phyloP scores from a whole-genome alignment of 2,329 filamentous ascomycete genomes.

The Sclerotinia borealis region DNA sequence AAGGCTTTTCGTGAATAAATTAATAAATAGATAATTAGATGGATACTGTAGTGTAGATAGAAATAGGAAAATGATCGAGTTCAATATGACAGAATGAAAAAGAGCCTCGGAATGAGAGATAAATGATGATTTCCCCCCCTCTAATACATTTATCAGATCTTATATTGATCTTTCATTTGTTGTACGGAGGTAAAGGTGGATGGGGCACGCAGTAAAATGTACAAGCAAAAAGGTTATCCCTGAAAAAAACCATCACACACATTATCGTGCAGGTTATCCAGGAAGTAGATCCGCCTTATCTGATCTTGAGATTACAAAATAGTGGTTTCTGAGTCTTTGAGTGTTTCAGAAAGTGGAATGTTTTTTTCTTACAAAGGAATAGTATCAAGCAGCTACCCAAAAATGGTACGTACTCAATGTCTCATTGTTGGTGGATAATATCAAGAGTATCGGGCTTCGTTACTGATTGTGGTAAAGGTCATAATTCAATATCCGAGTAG shows the following conservation, averaged over 20 bases:
- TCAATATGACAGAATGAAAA: not conserved
- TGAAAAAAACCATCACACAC: not conserved
- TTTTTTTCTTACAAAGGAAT: not conserved
- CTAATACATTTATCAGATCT: not conserved
- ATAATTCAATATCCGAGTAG: not conserved
- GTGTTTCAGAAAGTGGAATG: not conserved
- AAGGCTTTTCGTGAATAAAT: too few species aligned
- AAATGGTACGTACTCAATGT: too few species aligned
- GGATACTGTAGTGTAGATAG: too few species aligned
- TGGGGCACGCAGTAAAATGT: not conserved
- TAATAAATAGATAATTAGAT: too few species aligned
- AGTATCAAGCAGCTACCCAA: not conserved
- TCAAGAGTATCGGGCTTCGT: not conserved
- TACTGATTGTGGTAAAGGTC: not conserved
- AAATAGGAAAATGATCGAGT: not conserved
- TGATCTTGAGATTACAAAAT: not conserved
- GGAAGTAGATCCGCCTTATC: not conserved
- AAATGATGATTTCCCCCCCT: not conserved
- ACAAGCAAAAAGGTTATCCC: not conserved
- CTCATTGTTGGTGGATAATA: not conserved
- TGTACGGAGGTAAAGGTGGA: too few species aligned
- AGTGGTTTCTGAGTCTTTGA: not conserved
- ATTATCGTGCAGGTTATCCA: not conserved
- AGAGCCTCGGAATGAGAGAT: too few species aligned
- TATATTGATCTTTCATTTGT: conserved; percentile 1